Conservation (phyloP, 345 rosid species). For the Murraya paniculata region DNA sequence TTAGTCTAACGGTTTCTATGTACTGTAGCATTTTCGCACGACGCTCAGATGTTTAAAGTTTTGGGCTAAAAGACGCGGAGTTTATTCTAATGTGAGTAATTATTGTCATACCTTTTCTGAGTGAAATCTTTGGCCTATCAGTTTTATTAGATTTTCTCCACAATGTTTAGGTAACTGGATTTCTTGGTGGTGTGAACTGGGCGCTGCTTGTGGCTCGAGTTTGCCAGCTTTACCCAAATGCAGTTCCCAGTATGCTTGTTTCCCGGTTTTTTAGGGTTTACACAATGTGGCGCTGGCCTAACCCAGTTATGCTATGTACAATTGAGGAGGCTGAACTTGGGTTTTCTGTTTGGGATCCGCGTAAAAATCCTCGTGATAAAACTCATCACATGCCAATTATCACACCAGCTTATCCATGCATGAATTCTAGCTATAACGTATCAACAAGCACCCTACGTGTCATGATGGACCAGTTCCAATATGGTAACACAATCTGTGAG, state of each 20-base stretch:
- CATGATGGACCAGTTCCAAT: constrained; percentile 69
- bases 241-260: constrained; percentile 64
- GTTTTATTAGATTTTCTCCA: background rate
- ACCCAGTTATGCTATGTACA: constrained; percentile 72
- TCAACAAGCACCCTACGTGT: constrained; percentile 66
- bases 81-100: constrained; percentile 62
- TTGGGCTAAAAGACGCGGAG: constrained; percentile 75
- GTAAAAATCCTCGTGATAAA: constrained; percentile 59
- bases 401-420: constrained; percentile 74
- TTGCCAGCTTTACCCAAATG: constrained; percentile 74
- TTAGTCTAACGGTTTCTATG: background rate
- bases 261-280: constrained; percentile 71
- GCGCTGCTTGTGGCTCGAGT: constrained; percentile 73
- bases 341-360: constrained; percentile 75
- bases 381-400: constrained; percentile 74
- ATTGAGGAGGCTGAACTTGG: constrained; percentile 65
- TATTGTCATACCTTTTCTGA: background rate
- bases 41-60: constrained; percentile 62
- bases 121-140: background rate
- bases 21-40: constrained; percentile 54
- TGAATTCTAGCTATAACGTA: constrained; percentile 79
- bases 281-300: constrained; percentile 76
- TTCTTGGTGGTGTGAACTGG: constrained; percentile 83
- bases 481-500: constrained; percentile 61
- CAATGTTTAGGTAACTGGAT: constrained; percentile 67